A percentile compares a stretch with the other conserved stretches of the same genome.
Evolutionary conservation across 2,329 filamentous ascomycete species (phyloP).

Genomic region (Albifimbria verrucaria): DNA sequence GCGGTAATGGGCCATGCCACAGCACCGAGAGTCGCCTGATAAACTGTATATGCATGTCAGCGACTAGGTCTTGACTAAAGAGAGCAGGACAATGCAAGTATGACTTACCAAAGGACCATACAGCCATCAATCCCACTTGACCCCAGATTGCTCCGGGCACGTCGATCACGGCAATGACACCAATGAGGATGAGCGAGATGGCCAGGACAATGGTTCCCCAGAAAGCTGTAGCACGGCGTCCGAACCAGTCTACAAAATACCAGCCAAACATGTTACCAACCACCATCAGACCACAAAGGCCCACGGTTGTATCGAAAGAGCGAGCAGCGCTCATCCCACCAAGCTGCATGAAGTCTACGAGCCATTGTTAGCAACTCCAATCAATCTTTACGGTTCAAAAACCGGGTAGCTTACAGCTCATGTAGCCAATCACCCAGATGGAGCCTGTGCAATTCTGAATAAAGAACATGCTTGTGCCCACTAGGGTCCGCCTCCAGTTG

Average conservation of each 20-base stretch:
- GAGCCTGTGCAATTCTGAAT: conserved; percentile 3
- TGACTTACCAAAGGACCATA: conserved; percentile 3
- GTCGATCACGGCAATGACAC: background rate
- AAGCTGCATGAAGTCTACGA: conserved; percentile 6
- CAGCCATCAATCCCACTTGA: conserved; percentile 3
- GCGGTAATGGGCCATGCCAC: conserved; percentile 4
- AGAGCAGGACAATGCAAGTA: background rate
- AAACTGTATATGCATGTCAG: background rate
- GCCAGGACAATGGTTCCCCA: background rate
- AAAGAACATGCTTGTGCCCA: conserved; percentile 2
- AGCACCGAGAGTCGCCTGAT: conserved; percentile 6
- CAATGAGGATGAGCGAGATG: background rate
- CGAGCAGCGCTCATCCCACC: background rate
- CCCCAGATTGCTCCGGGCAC: background rate
- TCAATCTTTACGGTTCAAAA: no score
- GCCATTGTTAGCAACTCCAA: no score
- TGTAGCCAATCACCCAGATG: conserved; percentile 8
- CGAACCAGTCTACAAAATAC: conserved; percentile 7
- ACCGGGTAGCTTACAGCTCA: conserved; percentile 8
- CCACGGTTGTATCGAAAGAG: conserved; percentile 6
- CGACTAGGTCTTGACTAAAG: background rate
- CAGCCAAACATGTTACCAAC: conserved; percentile 8
- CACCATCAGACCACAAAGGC: conserved; percentile 5
- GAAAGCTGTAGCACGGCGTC: conserved; percentile 4
- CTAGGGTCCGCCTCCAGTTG: conserved; percentile 4